phyloP scores from a whole-genome alignment of 306 rosid genomes.

The Cucumis hystrix region DNA sequence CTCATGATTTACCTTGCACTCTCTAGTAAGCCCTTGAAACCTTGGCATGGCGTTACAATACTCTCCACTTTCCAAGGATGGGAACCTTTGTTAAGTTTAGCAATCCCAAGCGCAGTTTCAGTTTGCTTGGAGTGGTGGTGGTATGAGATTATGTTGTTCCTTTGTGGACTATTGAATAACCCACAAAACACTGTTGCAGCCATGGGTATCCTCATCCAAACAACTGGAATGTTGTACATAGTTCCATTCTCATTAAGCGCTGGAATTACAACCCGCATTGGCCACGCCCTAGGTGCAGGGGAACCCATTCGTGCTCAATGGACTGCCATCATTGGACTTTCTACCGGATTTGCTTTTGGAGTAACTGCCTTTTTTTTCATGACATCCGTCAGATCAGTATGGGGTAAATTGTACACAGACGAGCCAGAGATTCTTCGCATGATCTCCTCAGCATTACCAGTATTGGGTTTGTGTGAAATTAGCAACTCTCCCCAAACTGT shows the following conservation, averaged over 20 bases:
- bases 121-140: slow-evolving; percentile 94
- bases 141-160: slow-evolving; percentile 72
- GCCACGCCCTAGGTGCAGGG: slow-evolving; percentile 73
- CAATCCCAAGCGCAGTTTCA: slow-evolving; percentile 60
- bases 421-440: slow-evolving; percentile 50
- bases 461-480: slow-evolving; percentile 69
- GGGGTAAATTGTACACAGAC: slow-evolving; percentile 57
- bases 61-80: slow-evolving; percentile 38
- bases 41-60: slow-evolving; percentile 51
- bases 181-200: slow-evolving; percentile 72
- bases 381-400: slow-evolving; percentile 24
- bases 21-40: slow-evolving; percentile 47
- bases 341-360: slow-evolving; percentile 30
- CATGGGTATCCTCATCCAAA: slow-evolving; percentile 88
- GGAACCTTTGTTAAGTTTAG: slow-evolving; percentile 50
- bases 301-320: slow-evolving; percentile 42
- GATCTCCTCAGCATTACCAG: slow-evolving; percentile 43
- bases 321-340: slow-evolving; percentile 48
- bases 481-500: slow-evolving; percentile 77
- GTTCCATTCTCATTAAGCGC: slow-evolving; percentile 52
- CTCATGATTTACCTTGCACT: slow-evolving; percentile 37
- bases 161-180: slow-evolving; percentile 50
- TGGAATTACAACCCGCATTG: slow-evolving; percentile 57
- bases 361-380: slow-evolving; percentile 28
- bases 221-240: slow-evolving; percentile 60